A percentile compares a stretch with the other conserved stretches of the same genome.
Conservation (phyloP, 78 protist genomes). For the Dictyostelium citrinum region DNA sequence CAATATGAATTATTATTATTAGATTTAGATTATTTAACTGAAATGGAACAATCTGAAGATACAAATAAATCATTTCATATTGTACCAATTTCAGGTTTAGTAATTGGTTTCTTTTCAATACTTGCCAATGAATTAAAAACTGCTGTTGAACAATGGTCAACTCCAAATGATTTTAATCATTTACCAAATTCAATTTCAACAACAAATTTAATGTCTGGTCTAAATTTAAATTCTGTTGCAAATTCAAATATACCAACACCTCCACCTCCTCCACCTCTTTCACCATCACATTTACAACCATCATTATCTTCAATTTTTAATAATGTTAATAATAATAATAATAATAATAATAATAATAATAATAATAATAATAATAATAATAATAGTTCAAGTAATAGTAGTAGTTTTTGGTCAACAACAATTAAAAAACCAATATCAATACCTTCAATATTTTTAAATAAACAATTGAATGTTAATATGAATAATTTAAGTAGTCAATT, state of each 20-base stretch:
- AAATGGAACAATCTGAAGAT: conserved; percentile 19
- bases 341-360: background rate
- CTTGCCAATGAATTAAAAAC: conserved; percentile 65
- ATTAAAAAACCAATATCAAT: background rate
- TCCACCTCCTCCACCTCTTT: background rate
- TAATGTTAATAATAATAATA: too few relatives aligned
- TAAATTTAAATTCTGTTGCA: background rate
- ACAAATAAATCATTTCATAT: conserved; percentile 12
- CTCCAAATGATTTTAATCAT: background rate
- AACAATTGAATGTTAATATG: background rate
- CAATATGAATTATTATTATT: conserved; percentile 20
- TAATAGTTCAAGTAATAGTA: background rate
- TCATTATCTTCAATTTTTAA: background rate
- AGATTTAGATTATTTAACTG: conserved; percentile 39
- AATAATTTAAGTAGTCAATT: background rate
- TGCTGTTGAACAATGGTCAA: conserved; percentile 63
- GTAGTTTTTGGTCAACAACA: background rate
- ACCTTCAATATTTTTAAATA: background rate
- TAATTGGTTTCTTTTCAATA: conserved; percentile 40
- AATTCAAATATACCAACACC: too few relatives aligned
- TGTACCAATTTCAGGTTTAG: conserved; percentile 73
- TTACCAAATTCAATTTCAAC: background rate
- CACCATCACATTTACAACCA: background rate
- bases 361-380: background rate
- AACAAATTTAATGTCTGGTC: background rate